Evolutionary conservation across 1,284 basidiomycete species (phyloP), one percentile per base, ranked within the genome.

Genomic region (Entoloma clypeatum): DNA sequence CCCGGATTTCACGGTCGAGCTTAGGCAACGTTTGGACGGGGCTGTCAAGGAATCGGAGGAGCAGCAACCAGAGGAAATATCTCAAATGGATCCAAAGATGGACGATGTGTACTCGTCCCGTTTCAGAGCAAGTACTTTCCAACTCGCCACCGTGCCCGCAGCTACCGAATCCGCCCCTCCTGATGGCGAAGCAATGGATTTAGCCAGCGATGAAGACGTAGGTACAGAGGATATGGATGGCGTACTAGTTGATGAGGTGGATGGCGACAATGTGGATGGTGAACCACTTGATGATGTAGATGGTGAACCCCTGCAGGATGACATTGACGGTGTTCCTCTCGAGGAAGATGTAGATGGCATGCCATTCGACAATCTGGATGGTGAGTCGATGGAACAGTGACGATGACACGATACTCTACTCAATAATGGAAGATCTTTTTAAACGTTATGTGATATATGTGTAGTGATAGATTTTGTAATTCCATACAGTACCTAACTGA

Each of bases 101-200:
- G 54, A 56, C 5, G 61, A 63, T 5, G 55, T 49, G 1, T 72
- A 74, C 39, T 58, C 71, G 9, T 79, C 78, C 22, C 77, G 77
- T 41, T 93, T 93, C 74, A 93, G 90, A 60, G 68, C 79, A 5
- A 85, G 77, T 55, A 73, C 81, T 9, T 90, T 90, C 67, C 79
- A 83, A 52, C 78, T 81, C 3, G 86, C 88, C 0, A 67, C 65
- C 17, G 72, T 68, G 21, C 44, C 50, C 28, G 55, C 57, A 13
- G 51, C 55, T 1, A 33, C 44, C 5, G 57, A 66, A 4, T 45
- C 51, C 2, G 45, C 49, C 16, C 54, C 25, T 53, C 57, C 32
- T 50, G 70, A 70, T 39, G 67, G 60, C 2, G 69, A 72, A 46
- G 58, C 71, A 11, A 68, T 71, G 59, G 75, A 77, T 47, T 68